These are phyloP conservation scores for Boeremia lycopersici DNA, from an alignment of 2,329 filamentous ascomycete species.

Conservation along the genomic window DNA sequence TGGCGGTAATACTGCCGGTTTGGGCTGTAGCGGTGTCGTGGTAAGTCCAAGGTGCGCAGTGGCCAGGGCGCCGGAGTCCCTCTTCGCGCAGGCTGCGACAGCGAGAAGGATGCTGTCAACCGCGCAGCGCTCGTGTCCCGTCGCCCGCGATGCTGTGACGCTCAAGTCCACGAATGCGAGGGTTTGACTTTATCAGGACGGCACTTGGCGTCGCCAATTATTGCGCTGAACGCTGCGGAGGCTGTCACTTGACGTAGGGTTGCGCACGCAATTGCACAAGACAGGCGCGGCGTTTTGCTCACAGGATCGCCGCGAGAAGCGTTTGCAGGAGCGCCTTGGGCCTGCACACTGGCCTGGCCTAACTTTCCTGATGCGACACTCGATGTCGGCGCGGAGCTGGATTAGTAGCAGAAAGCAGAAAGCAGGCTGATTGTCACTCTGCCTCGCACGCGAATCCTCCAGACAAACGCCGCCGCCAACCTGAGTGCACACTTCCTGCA, in stretches of 20 bases:
- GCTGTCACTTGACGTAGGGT: constrained; percentile 43
- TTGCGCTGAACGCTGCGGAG: constrained; percentile 40
- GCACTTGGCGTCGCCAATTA: constrained; percentile 43
- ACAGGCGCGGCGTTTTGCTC: constrained; percentile 26
- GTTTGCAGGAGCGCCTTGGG: constrained; percentile 28
- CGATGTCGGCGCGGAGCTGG: constrained; percentile 36
- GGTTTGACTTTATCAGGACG: constrained; percentile 36
- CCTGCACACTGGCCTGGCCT: constrained; percentile 30
- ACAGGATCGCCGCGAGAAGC: constrained; percentile 22
- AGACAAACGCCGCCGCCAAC: constrained; percentile 40
- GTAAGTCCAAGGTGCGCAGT: constrained; percentile 30
- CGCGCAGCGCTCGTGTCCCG: constrained; percentile 33
- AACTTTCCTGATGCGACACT: constrained; percentile 29
- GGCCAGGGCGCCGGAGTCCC: constrained; percentile 18
- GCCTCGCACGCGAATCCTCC: constrained; percentile 32
- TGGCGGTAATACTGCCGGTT: constrained; percentile 43
- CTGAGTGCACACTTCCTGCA: constrained; percentile 40
- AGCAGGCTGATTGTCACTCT: constrained; percentile 40
- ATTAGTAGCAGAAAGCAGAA: constrained; percentile 45
- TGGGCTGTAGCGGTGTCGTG: constrained; percentile 36
- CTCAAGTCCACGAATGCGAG: constrained; percentile 37
- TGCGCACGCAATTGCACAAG: constrained; percentile 43
- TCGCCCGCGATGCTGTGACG: constrained; percentile 35
- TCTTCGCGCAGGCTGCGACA: constrained; percentile 21
- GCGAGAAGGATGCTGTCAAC: constrained; percentile 26